Evolutionary conservation across 108 stramenopile genomes (phyloP).

Genomic region (Nitzschia sp.): DNA sequence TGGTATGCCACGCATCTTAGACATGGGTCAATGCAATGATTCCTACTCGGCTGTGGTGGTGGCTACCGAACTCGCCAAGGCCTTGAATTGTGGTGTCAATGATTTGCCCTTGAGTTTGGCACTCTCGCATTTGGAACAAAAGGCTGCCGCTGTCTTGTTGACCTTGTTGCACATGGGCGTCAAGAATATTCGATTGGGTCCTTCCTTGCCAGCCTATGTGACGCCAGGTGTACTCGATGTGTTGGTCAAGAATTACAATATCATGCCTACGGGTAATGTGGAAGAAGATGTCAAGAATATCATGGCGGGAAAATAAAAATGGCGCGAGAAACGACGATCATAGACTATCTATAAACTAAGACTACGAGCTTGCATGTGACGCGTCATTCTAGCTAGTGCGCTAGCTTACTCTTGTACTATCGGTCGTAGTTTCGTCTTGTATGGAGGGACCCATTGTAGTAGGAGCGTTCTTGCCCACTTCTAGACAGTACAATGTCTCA

Average conservation of each 20-base stretch:
- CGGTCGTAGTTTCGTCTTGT: no score
- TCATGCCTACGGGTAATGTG: constrained; percentile 64
- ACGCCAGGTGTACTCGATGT: constrained; percentile 67
- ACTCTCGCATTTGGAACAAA: constrained; percentile 77
- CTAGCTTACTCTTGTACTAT: no score
- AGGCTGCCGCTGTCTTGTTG: constrained; percentile 83
- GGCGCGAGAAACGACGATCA: no score
- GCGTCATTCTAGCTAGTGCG: no score
- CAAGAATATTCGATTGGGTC: constrained; percentile 84
- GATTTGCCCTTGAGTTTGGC: constrained; percentile 73
- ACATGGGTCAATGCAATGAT: constrained; percentile 92
- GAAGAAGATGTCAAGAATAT: constrained; percentile 57
- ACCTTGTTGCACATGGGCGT: constrained; percentile 76
- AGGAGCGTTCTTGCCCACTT: no score
- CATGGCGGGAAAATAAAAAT: constrained; percentile 71
- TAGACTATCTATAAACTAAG: no score
- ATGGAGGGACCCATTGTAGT: no score
- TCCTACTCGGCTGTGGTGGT: constrained; percentile 78
- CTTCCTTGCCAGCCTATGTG: constrained; percentile 70
- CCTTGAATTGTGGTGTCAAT: constrained; percentile 68
- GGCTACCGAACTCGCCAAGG: constrained; percentile 82
- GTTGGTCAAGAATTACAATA: constrained; percentile 65
- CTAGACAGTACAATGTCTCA: no score
- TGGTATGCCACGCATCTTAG: constrained; percentile 79
- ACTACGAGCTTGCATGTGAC: no score